Evolutionary conservation across 306 rosid genomes (phyloP), one percentile per base, ranked within the genome.

Genomic region (Malus sieversii): DNA sequence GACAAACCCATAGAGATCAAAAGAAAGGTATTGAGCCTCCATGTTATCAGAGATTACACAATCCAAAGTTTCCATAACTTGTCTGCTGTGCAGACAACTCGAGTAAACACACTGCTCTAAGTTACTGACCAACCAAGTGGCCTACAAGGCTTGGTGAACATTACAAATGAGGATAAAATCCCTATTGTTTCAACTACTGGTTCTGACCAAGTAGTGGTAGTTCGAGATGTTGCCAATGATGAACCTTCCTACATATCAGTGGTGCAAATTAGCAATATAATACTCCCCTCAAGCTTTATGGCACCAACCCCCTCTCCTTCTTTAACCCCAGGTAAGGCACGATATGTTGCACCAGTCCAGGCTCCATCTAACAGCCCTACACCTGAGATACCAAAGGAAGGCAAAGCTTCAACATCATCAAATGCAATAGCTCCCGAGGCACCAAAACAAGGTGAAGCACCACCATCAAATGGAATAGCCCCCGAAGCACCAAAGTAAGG

Each of bases 1-100:
- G 87, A 85, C 8, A 81, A 83, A 58, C 40, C 89, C 33, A 81
- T 79, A 83, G 75, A 83, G 4, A 59, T 71, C 0, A 77, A 85
- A 30, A 83, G 77, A 19, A 85, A 74, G 19, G 32, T 81, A 0
- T 10, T 88, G 33, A 83, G 87, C 78, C 4, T 86, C 19, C 90
- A 86, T 16, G 82, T 83, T 48, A 19, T 80, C 4, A 83, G 83
- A 1, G 78, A 75, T n/a, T 83, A 58, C 3, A 87, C 81, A 10
- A 29, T 35, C 12, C 35, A 46, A 8, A 79, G 40, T 38, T 42
- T 85, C 10, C 82, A 66, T 1, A 16, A 48, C 4, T 8, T 87
- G 5, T 22, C 40, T 62, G 40, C 13, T 29, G 15, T 45, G 3
- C 55, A 62, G 16, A 30, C 75, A 7, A 19, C 73, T 10, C 27